These are phyloP conservation scores for Fusarium keratoplasticum DNA, from an alignment of 2,329 filamentous ascomycete species.

Conservation along the genomic window DNA sequence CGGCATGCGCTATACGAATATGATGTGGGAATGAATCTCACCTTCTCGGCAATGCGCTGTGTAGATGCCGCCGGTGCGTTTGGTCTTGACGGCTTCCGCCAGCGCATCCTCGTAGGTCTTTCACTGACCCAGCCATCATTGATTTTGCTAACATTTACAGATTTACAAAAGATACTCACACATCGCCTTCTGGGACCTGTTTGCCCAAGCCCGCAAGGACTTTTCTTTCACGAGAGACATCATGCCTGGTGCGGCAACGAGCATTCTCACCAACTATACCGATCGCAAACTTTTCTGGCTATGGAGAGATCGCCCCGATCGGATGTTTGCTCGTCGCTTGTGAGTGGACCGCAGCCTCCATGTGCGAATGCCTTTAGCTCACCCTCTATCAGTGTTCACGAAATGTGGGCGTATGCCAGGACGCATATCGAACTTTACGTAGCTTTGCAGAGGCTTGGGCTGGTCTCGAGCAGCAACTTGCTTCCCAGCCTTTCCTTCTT, in stretches of 20 bases:
- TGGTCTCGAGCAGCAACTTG: constrained; percentile 55
- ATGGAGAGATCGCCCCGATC: constrained; percentile 42
- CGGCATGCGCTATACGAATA: constrained; percentile 62
- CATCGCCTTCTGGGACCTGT: constrained; percentile 61
- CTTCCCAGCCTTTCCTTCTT: constrained; percentile 64
- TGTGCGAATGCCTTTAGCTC: constrained; percentile 9
- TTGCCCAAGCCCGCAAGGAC: constrained; percentile 40
- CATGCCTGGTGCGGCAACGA: constrained; percentile 49
- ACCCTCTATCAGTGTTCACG: constrained; percentile 41
- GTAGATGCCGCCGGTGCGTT: constrained; percentile 60
- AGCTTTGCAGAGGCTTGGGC: constrained; percentile 63
- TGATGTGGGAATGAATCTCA: constrained; percentile 55
- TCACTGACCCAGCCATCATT: neutral
- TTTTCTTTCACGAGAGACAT: constrained; percentile 49
- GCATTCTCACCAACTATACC: constrained; percentile 44
- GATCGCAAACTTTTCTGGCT: constrained; percentile 43
- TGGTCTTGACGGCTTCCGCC: constrained; percentile 64
- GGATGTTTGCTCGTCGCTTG: constrained; percentile 41
- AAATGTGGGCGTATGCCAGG: constrained; percentile 56
- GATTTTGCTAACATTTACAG: constrained; percentile 47
- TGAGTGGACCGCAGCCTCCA: constrained; percentile 28
- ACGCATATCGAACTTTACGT: constrained; percentile 65
- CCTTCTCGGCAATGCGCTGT: constrained; percentile 48
- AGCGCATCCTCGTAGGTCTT: constrained; percentile 63
- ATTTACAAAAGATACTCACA: constrained; percentile 64